Evolutionary conservation across 805 yeast genomes (phyloP), one percentile per base, ranked within the genome.

Genomic region (Lachancea cidri): DNA sequence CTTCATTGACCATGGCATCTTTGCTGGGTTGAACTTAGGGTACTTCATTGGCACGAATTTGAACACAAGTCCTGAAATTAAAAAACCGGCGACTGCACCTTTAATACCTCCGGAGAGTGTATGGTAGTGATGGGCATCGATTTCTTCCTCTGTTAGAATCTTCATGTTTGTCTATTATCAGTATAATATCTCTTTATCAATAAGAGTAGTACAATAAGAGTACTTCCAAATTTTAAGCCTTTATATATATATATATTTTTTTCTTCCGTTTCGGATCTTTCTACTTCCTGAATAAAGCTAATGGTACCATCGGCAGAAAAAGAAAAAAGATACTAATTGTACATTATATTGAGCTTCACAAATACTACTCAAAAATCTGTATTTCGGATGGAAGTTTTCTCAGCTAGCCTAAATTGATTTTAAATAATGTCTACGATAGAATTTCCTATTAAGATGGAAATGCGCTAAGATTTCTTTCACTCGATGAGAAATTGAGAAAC

Each of bases 111-210:
- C 91, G 6, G 60, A 52, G 9, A 74, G 56, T 16, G 82, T 75
- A 45, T 77, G 76, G 48, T 71, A 67, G 54, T 71, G 70, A 62
- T 84, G 88, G 16, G 79, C 87, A 40, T 71, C 71, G 45, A 77
- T 70, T 66, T 84, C 89, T 60, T 81, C 85, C 45, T 73, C 69
- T 22, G 81, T 66, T 34, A 80, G 68, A 46, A 83, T 64, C 72
- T 83, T 84, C 93, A 84, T 83, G 22, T 7, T 22, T 7, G 11
- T 7, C 11, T 7, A 11, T 22, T 7, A 22, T 22, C 9, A 11
- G 7, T 22, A 22, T 22, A 22, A 7, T 7, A 11, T n/a, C n/a
- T n/a, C n/a, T n/a, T n/a, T n/a, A n/a, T n/a, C n/a, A n/a, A n/a
- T n/a, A n/a, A n/a, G n/a, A n/a, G n/a, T n/a, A n/a, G n/a, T n/a